Evolutionary conservation across 768 basidiomycete genomes (phyloP).

Genomic region (Tricholoma flavovirens): DNA sequence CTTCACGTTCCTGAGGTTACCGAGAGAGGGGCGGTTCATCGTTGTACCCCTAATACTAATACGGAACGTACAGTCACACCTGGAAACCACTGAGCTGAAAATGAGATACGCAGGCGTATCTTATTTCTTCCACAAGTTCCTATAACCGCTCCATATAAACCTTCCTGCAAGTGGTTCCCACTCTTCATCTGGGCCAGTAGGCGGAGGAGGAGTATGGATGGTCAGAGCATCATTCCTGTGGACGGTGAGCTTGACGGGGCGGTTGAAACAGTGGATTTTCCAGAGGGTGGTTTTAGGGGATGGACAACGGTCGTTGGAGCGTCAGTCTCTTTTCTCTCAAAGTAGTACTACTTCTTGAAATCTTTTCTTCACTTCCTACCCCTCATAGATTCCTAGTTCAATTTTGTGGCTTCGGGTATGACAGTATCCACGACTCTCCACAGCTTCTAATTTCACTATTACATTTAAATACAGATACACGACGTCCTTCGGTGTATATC

Average conservation of each 20-base stretch:
- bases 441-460: not conserved
- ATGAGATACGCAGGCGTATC: no score
- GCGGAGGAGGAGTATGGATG: not conserved
- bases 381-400: constrained; percentile 22
- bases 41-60: no score
- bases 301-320: constrained; percentile 3
- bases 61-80: no score
- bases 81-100: no score
- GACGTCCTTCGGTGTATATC: constrained; percentile 38
- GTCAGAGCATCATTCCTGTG: not conserved
- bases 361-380: not conserved
- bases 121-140: no score
- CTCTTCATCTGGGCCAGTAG: no score
- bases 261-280: not conserved
- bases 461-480: constrained; percentile 22
- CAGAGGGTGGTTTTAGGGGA: not conserved
- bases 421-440: not conserved
- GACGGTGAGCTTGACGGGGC: not conserved
- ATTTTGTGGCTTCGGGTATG: constrained; percentile 32
- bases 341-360: not conserved
- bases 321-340: not conserved
- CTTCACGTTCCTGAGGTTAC: no score
- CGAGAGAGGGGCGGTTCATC: no score
- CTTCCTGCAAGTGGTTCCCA: no score
- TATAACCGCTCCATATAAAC: no score